Evolutionary conservation across 2,329 filamentous ascomycete genomes (phyloP).

Genomic region (Periconia digitata): DNA sequence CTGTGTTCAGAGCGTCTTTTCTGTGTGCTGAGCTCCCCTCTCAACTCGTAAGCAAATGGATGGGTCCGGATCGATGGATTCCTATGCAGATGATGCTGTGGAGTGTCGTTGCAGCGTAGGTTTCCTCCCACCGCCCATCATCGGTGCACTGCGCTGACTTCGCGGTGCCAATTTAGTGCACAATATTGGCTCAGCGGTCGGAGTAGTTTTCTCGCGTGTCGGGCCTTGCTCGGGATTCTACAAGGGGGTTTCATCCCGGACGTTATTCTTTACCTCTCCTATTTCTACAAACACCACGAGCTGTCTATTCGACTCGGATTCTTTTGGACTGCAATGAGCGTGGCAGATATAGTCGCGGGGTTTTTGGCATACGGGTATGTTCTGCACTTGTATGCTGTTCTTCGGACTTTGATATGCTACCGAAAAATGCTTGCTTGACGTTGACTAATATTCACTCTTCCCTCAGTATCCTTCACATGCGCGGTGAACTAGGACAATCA

Average conservation of each 20-base stretch:
- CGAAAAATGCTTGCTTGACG: too few relatives aligned
- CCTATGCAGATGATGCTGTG: slow-evolving; percentile 46
- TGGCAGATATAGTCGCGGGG: slow-evolving; percentile 36
- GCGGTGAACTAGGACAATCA: slow-evolving; percentile 38
- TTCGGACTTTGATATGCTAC: too few relatives aligned
- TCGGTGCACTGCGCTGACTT: too few relatives aligned
- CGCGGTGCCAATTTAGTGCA: slow-evolving; percentile 46
- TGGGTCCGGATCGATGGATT: slow-evolving; percentile 42
- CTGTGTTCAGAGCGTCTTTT: slow-evolving; percentile 21
- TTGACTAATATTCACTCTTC: too few relatives aligned
- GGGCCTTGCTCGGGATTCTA: slow-evolving; percentile 43
- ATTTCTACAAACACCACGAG: slow-evolving; percentile 44
- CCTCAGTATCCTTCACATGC: slow-evolving; percentile 42
- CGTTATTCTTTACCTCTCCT: slow-evolving; percentile 63
- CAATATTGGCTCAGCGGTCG: slow-evolving; percentile 64
- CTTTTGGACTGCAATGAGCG: slow-evolving; percentile 43
- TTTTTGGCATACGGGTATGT: slow-evolving; percentile 42
- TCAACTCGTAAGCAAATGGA: slow-evolving; percentile 25
- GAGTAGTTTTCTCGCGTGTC: slow-evolving; percentile 37
- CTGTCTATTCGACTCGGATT: slow-evolving; percentile 44
- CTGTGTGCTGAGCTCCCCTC: slow-evolving; percentile 26
- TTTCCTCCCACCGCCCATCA: too few relatives aligned
- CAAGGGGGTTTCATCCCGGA: slow-evolving; percentile 59
- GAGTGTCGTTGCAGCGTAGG: slow-evolving; percentile 40
- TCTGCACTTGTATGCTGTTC: too few relatives aligned